Base-by-base conservation (phyloP, 768 basidiomycete species). In the Lentinula sp. region DNA sequence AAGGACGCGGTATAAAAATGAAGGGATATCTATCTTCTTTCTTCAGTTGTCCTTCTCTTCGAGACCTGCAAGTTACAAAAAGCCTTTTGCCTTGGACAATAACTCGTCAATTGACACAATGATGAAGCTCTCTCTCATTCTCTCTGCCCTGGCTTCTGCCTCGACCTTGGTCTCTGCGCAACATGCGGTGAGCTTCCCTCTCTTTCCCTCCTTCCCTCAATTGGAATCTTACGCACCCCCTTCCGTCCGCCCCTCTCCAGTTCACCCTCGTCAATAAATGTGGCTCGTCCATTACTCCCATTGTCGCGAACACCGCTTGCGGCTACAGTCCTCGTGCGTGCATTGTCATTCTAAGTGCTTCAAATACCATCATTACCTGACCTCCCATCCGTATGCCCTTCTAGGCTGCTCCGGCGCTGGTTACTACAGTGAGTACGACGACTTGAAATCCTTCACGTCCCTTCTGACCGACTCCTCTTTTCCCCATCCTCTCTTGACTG, bases 221-320 rank as follows among this genome's bases (percentile, higher is more conserved):
- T 18, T 18, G 28, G 11, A 5, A 13, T 37, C 5, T 28, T 7
- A 45, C 18, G 42, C 11, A 28, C 28, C 28, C 23, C 23, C 15
- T n/a, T 23, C 34, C 18, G n/a, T 28, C 13, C 15, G 0, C 32
- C 32, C 4, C 34, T 39, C 35, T 37, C 6, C 35, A 61, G 60
- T 53, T 78, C 65, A 71, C 70, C 23, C 67, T 77, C 61, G 65
- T 60, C 40, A 77, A 78, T 64, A 68, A 72, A 42, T 77, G 77
- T 52, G 65, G 64, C 40, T 57, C 59, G 9, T 63, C 63, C 6
- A 67, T 77, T 48, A 68, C 61, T 10, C 76, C 76, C n/a, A 67
- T 70, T 39, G 73, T 78, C 53, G 73, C 71, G 42, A 73, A 77
- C 62, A 68, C 68, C 2, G 74, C 73, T 50, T 77, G 77, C 59